Conservation (phyloP, 108 stramenopile species). For the Cyclotella atomus region DNA sequence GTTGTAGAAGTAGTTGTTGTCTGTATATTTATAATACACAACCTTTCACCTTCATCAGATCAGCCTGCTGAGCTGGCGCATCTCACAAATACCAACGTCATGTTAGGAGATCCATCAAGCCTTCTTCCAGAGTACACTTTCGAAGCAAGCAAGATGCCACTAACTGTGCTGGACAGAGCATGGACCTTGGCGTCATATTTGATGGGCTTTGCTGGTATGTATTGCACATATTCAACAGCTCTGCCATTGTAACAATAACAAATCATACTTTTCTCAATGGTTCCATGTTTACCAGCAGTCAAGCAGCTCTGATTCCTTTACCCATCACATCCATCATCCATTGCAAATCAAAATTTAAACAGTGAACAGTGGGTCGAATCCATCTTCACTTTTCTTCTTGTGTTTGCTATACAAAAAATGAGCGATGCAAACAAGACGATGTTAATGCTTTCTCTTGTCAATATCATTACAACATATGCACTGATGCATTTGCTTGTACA, state of each 20-base stretch:
- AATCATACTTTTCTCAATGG: conserved; percentile 33
- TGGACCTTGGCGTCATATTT: conserved; percentile 30
- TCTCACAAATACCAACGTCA: background rate
- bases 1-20: conserved; percentile 33
- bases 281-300: conserved; percentile 1
- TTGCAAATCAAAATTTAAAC: conserved; percentile 9
- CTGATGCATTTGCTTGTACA: background rate
- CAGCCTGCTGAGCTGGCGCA: background rate
- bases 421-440: too few species aligned
- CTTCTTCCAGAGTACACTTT: conserved; percentile 2
- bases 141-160: conserved; percentile 7
- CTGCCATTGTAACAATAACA: conserved; percentile 27
- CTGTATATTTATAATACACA: conserved; percentile 11
- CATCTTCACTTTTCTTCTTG: background rate
- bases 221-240: conserved; percentile 25
- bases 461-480: background rate
- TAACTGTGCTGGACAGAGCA: conserved; percentile 12
- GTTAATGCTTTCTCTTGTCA: too few species aligned
- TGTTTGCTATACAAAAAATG: background rate
- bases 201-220: conserved; percentile 42
- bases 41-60: background rate
- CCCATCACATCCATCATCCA: conserved; percentile 5
- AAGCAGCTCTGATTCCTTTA: conserved; percentile 12
- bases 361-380: conserved; percentile 25
- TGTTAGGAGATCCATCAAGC: background rate